These are phyloP conservation scores for Podila epicladia DNA, from an alignment of 192 early-diverging fungal species.

Conservation along the genomic window DNA sequence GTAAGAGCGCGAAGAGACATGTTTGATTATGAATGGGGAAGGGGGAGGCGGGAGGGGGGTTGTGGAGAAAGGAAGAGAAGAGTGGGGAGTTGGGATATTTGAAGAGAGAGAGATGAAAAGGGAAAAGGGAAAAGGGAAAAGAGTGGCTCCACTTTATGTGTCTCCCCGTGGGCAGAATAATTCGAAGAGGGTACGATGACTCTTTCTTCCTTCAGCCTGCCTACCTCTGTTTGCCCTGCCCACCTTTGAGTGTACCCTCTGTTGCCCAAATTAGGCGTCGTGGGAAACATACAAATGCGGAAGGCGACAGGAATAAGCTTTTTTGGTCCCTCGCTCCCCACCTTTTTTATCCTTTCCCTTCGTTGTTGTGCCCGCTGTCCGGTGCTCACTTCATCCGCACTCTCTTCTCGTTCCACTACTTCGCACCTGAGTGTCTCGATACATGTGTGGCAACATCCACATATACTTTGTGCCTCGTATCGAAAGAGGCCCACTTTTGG, in stretches of 20 bases:
- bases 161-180: background rate
- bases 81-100: background rate
- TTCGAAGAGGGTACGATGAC: constrained; percentile 5
- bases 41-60: background rate
- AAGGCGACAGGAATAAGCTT: constrained; percentile 6
- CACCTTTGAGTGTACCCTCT: background rate
- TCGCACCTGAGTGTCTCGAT: too few relatives aligned
- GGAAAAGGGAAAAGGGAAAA: background rate
- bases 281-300: constrained; percentile 25
- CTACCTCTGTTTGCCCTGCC: too few relatives aligned
- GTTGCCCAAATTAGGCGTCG: background rate
- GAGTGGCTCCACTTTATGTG: background rate
- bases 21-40: constrained; percentile 2
- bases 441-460: too few relatives aligned
- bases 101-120: background rate
- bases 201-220: too few relatives aligned
- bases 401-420: too few relatives aligned
- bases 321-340: background rate
- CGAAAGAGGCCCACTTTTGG: too few relatives aligned
- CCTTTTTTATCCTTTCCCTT: background rate
- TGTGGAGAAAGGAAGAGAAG: background rate
- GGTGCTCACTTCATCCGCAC: too few relatives aligned
- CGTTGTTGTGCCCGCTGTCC: background rate
- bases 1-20: constrained; percentile 49
- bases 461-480: too few relatives aligned